Base-by-base conservation (phyloP, 202 grass and related monocot genomes). In the Schoenoplectus triqueter region DNA sequence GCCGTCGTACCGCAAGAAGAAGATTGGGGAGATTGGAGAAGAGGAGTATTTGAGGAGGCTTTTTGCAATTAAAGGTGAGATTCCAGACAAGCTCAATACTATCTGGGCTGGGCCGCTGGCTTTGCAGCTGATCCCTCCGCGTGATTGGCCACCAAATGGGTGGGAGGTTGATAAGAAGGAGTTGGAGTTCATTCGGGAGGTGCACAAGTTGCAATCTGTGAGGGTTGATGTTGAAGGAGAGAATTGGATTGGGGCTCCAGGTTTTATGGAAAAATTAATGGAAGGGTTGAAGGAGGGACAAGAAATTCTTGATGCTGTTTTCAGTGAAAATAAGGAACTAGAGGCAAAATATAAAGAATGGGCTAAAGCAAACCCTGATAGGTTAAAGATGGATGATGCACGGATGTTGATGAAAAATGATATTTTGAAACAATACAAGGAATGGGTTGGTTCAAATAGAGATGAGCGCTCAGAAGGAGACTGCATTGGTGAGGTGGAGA, bases 161-260 rank as follows among this genome's bases (percentile, higher is more conserved):
- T 98, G 95, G 95, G 88, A 91, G 85, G 95, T 98, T 31, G 95
- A 98, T 73, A 84, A 67, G 46, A 81, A 73, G 4, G 93, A 98
- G 82, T 89, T 98, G 87, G 91, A 90, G 59, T 95, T 98, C 69
- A 98, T 98, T 20, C 88, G 93, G 68, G 92, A 90, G 66, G 95
- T 91, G 6, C 95, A 98, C 63, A 95, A 88, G 69, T 74, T 77
- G 47, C 81, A 86, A 57, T 91, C 91, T 6, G 89, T 88, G 83
- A 88, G 95, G 88, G 78, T 98, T 73, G 95, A 98, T 84, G 69
- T 92, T 86, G 88, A 45, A 10, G 92, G 79, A 31, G 51, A 60
- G 6, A 81, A 81, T 63, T 47, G 62, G 62, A 17, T 64, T 11
- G 46, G 42, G 41, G 59, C 40, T 64, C 9, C 62, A 19, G 60